A percentile compares a stretch with the other conserved stretches of the same genome.
phyloP scores from a whole-genome alignment of 345 rosid species.

The Boechera divaricarpa region DNA sequence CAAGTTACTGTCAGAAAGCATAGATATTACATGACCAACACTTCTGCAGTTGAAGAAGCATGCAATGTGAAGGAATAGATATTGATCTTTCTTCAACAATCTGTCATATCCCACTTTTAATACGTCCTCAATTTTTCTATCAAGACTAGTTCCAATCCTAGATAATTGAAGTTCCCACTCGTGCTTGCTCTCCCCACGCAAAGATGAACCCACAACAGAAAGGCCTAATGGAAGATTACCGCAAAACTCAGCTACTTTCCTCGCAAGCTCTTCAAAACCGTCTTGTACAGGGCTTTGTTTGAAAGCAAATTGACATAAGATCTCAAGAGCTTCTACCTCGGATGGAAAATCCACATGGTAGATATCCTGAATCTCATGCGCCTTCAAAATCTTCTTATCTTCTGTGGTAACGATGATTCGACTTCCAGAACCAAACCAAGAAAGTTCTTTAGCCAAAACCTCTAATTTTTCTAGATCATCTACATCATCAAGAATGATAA shows the following conservation, averaged over 20 bases:
- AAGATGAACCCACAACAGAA: constrained; percentile 32
- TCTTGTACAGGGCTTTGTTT: background rate
- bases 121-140: constrained; percentile 2
- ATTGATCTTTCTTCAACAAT: constrained; percentile 10
- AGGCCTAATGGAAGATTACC: constrained; percentile 43
- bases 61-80: constrained; percentile 44
- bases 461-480: constrained; percentile 48
- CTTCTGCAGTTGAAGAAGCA: constrained; percentile 15
- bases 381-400: background rate
- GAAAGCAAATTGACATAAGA: constrained; percentile 22
- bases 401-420: background rate
- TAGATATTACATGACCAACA: background rate
- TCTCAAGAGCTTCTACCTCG: constrained; percentile 10
- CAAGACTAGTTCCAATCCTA: constrained; percentile 11
- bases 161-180: constrained; percentile 33
- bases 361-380: background rate
- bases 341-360: constrained; percentile 3
- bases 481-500: constrained; percentile 58
- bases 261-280: constrained; percentile 5
- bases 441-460: constrained; percentile 43
- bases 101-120: constrained; percentile 42
- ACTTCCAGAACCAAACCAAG: constrained; percentile 1
- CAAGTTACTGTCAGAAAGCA: background rate
- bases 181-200: background rate
- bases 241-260: background rate